Conservation (phyloP, 2,329 filamentous ascomycete genomes). For the Boeremia lycopersici region DNA sequence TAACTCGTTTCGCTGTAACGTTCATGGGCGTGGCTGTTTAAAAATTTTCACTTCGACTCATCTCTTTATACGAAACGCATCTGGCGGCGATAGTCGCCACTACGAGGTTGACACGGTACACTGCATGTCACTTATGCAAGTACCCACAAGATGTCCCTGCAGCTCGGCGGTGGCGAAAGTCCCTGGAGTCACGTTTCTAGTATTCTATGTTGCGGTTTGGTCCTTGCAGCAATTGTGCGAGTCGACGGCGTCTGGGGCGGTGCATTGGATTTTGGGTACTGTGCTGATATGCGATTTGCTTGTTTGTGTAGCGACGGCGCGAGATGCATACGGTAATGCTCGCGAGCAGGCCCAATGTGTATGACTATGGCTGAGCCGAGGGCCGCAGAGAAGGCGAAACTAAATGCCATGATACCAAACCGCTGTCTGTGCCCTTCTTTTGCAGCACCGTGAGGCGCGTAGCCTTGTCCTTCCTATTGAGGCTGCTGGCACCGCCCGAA, state of each 20-base stretch:
- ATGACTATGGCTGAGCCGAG: slow-evolving; percentile 20
- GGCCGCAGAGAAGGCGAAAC: slow-evolving; percentile 13
- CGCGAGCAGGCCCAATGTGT: slow-evolving; percentile 19
- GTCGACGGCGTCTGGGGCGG: slow-evolving; percentile 15
- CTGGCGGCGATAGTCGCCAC: slow-evolving; percentile 39
- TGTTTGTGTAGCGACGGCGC: slow-evolving; percentile 21
- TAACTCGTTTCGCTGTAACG: slow-evolving; percentile 8
- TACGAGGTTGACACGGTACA: slow-evolving; percentile 18
- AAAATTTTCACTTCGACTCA: slow-evolving; percentile 24
- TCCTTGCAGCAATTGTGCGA: slow-evolving; percentile 13
- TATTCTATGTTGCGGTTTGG: not conserved
- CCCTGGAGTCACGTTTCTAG: not conserved
- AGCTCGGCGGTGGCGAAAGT: not conserved
- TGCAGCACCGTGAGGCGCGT: slow-evolving; percentile 1
- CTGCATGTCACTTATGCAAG: slow-evolving; percentile 16
- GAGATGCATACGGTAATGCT: slow-evolving; percentile 17
- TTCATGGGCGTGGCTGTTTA: slow-evolving; percentile 6
- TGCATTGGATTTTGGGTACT: slow-evolving; percentile 3
- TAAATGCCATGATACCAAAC: slow-evolving; percentile 4
- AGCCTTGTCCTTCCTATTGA: slow-evolving; percentile 15
- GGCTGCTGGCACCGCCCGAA: slow-evolving; percentile 12
- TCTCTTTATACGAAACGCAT: slow-evolving; percentile 18
- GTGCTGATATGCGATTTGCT: slow-evolving; percentile 9
- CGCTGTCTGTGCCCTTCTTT: slow-evolving; percentile 11
- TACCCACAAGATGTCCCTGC: not conserved